These are phyloP conservation scores for Exophiala dermatitidis DNA, from an alignment of 2,329 filamentous ascomycete species.

Conservation along the genomic window DNA sequence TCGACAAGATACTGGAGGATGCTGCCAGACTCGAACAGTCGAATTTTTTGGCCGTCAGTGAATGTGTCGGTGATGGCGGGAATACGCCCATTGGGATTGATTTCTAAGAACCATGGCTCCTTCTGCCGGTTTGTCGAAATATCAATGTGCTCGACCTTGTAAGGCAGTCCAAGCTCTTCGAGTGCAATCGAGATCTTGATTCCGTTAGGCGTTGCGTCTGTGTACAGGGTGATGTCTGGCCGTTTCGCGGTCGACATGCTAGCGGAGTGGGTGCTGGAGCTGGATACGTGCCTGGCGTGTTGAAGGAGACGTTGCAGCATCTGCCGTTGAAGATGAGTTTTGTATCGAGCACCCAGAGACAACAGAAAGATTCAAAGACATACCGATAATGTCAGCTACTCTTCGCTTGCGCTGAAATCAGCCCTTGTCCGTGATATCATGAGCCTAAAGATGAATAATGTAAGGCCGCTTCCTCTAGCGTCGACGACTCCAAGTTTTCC, in stretches of 20 bases:
- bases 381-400: neutral
- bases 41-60: constrained; percentile 45
- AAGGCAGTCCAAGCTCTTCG: constrained; percentile 62
- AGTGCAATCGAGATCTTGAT: constrained; percentile 83
- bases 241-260: constrained; percentile 11
- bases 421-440: neutral
- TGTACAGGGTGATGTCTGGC: constrained; percentile 67
- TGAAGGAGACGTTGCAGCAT: constrained; percentile 16
- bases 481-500: too few species aligned
- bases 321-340: neutral
- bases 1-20: constrained; percentile 81
- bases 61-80: constrained; percentile 72
- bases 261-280: neutral
- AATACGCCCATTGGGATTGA: constrained; percentile 90
- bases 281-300: constrained; percentile 11
- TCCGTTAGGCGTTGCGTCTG: constrained; percentile 75
- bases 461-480: neutral
- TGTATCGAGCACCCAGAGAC: neutral
- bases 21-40: constrained; percentile 73
- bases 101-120: constrained; percentile 77
- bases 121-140: constrained; percentile 67
- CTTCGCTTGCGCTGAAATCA: neutral
- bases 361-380: neutral
- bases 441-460: neutral
- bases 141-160: constrained; percentile 36